These are phyloP conservation scores for Murraya paniculata DNA, from an alignment of 345 rosid genomes.

Conservation along the genomic window DNA sequence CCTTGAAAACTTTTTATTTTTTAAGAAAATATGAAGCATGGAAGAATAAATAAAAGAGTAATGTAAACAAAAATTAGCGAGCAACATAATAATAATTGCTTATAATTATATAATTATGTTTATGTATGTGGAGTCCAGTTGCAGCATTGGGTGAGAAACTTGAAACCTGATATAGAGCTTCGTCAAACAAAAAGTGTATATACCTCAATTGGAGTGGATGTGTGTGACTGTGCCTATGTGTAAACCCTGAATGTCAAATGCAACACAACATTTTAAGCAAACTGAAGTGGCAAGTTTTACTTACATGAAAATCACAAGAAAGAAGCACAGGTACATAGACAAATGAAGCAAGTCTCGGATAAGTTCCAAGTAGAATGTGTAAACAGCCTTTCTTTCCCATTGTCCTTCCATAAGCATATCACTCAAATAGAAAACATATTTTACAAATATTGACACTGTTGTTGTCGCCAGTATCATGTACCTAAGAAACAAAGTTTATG, in stretches of 20 bases:
- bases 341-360: slow-evolving; percentile 92
- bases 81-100: neutral
- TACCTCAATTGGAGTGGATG: neutral
- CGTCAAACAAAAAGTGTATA: neutral
- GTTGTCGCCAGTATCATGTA: slow-evolving; percentile 95
- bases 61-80: neutral
- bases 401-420: slow-evolving; percentile 97
- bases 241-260: neutral
- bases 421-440: slow-evolving; percentile 82
- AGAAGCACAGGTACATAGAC: slow-evolving; percentile 94
- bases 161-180: neutral
- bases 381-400: slow-evolving; percentile 92
- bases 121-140: neutral
- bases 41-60: neutral
- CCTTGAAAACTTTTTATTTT: neutral
- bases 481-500: slow-evolving; percentile 37
- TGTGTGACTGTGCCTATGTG: neutral
- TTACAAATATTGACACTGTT: slow-evolving; percentile 75
- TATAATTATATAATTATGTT: neutral
- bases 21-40: no score
- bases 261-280: neutral
- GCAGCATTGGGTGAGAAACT: neutral
- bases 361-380: slow-evolving; percentile 93
- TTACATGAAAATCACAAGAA: slow-evolving; percentile 94
- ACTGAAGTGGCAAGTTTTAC: slow-evolving; percentile 19